phyloP scores from a whole-genome alignment of 768 basidiomycete species.

The Hortiboletus flavorubellus region DNA sequence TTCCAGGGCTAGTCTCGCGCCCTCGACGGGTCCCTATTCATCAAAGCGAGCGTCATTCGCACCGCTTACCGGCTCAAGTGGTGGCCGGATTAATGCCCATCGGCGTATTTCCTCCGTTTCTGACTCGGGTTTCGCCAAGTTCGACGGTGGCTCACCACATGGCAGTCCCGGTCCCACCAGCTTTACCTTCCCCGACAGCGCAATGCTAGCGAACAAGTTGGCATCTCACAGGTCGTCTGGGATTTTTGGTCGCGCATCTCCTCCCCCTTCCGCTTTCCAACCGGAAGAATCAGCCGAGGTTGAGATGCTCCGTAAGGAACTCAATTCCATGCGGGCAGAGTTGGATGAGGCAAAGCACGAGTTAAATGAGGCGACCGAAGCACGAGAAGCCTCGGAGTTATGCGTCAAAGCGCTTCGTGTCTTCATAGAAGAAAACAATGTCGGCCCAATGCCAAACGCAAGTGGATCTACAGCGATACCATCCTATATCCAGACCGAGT shows the following conservation, averaged over 20 bases:
- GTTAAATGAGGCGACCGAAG: constrained; percentile 75
- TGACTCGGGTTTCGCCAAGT: constrained; percentile 45
- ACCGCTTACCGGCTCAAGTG: constrained; percentile 58
- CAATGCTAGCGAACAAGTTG: constrained; percentile 17
- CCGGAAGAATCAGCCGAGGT: constrained; percentile 41
- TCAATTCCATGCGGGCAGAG: constrained; percentile 52
- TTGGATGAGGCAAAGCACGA: constrained; percentile 65
- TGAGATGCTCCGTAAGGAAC: constrained; percentile 58
- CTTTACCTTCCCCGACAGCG: constrained; percentile 34
- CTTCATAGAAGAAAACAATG: constrained; percentile 74
- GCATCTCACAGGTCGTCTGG: constrained; percentile 41
- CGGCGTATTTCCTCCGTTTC: constrained; percentile 74
- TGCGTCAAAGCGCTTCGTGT: constrained; percentile 80
- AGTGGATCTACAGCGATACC: constrained; percentile 15
- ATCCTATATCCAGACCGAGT: constrained; percentile 29
- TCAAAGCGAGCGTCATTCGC: constrained; percentile 74
- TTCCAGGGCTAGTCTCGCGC: constrained; percentile 43
- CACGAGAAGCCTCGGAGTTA: constrained; percentile 80
- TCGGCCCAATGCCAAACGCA: constrained; percentile 38
- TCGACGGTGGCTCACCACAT: constrained; percentile 32
- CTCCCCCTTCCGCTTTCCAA: constrained; percentile 37
- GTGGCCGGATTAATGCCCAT: constrained; percentile 48
- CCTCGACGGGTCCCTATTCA: constrained; percentile 44
- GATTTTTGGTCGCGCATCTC: constrained; percentile 49
- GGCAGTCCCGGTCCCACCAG: constrained; percentile 35